Conservation (phyloP, 2,329 filamentous ascomycete genomes). For the Talaromyces sp. region DNA sequence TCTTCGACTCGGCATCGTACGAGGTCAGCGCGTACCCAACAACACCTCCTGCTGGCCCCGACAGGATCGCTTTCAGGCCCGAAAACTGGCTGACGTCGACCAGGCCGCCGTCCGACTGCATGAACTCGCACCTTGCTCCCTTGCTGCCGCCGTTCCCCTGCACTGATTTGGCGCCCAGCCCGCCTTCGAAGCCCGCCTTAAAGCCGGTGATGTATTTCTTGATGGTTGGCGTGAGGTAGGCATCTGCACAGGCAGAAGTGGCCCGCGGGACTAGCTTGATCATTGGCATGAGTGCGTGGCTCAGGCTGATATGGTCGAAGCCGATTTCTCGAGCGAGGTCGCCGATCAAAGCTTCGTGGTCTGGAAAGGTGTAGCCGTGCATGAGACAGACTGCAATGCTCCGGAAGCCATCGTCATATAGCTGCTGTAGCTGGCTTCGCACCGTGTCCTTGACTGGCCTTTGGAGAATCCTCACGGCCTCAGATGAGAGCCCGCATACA, state of each 20-base stretch:
- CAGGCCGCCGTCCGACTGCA: conserved; percentile 77
- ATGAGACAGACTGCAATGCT: conserved; percentile 88
- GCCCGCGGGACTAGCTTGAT: conserved; percentile 74
- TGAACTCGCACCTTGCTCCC: conserved; percentile 83
- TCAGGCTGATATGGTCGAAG: conserved; percentile 76
- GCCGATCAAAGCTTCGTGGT: conserved; percentile 76
- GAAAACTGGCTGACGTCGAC: conserved; percentile 59
- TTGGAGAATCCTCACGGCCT: conserved; percentile 66
- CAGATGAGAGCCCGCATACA: conserved; percentile 68
- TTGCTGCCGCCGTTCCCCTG: conserved; percentile 60
- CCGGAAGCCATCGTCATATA: conserved; percentile 67
- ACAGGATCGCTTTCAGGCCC: conserved; percentile 78
- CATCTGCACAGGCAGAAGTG: conserved; percentile 73
- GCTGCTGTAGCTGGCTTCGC: conserved; percentile 58
- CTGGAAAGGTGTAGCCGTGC: conserved; percentile 87
- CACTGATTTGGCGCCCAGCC: conserved; percentile 71
- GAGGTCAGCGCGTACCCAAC: conserved; percentile 87
- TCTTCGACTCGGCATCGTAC: conserved; percentile 73
- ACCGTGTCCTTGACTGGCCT: conserved; percentile 52
- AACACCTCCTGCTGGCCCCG: conserved; percentile 87
- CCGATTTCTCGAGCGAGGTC: conserved; percentile 74
- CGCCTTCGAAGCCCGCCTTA: conserved; percentile 73
- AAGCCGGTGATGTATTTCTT: conserved; percentile 75
- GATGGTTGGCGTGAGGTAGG: conserved; percentile 75
- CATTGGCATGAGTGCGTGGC: conserved; percentile 81